Conservation (phyloP, 1,284 basidiomycete genomes). For the Pseudozyma thailandica region DNA sequence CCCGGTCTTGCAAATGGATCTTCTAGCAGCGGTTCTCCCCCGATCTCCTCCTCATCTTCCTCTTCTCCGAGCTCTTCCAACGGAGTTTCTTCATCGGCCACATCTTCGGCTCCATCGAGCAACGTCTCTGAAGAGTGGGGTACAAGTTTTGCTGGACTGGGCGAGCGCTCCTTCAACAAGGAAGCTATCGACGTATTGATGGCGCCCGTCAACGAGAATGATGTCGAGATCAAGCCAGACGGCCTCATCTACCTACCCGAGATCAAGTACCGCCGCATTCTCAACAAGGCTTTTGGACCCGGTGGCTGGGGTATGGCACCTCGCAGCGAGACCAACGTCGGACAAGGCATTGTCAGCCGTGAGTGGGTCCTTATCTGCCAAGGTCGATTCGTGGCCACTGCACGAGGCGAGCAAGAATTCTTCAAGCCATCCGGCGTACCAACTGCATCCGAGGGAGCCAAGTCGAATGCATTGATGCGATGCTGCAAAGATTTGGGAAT, state of each 20-base stretch:
- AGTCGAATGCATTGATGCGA: conserved; percentile 96
- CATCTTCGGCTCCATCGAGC: conserved; percentile 15
- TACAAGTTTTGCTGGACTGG: conserved; percentile 84
- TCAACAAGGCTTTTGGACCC: conserved; percentile 94
- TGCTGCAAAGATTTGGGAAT: conserved; percentile 97
- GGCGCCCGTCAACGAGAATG: conserved; percentile 78
- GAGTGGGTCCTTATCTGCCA: conserved; percentile 95
- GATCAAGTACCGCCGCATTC: conserved; percentile 94
- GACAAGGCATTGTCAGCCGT: conserved; percentile 83
- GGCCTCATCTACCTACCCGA: conserved; percentile 95
- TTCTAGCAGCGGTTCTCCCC: conserved; percentile 10
- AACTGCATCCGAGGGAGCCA: conserved; percentile 93
- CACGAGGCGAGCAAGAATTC: conserved; percentile 96
- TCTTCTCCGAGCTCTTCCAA: conserved; percentile 19
- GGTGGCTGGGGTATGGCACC: conserved; percentile 97
- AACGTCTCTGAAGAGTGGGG: conserved; percentile 76
- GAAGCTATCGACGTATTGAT: conserved; percentile 80
- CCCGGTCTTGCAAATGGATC: conserved; percentile 33
- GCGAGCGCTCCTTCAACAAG: conserved; percentile 79
- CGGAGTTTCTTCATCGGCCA: conserved; percentile 8
- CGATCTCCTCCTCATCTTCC: too few species aligned
- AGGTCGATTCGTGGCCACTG: conserved; percentile 87
- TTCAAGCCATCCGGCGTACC: conserved; percentile 91
- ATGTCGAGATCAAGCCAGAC: conserved; percentile 95
- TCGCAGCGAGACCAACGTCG: conserved; percentile 82